Conservation (phyloP, 371 early-diverging fungal genomes). For the Mucor indicus region DNA sequence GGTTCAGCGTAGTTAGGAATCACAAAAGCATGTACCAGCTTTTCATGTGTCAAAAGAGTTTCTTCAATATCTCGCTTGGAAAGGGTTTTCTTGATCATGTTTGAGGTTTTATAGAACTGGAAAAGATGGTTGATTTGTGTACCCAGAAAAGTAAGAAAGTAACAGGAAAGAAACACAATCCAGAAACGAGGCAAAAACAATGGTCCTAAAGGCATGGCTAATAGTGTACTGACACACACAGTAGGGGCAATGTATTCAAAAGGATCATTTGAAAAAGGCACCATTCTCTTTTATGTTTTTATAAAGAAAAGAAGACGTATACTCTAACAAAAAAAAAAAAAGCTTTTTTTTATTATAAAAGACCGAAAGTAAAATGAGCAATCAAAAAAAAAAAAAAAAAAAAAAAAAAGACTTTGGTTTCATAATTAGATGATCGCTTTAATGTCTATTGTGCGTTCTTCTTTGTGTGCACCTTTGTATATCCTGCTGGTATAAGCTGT, state of each 20-base stretch:
- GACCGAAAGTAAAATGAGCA: too few species aligned
- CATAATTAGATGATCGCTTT: too few species aligned
- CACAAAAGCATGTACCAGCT: conserved; percentile 46
- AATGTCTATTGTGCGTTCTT: too few species aligned
- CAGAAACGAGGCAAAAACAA: conserved; percentile 32
- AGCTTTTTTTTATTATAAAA: too few species aligned
- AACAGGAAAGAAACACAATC: conserved; percentile 24
- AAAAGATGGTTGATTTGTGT: conserved; percentile 37
- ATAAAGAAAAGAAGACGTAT: too few species aligned
- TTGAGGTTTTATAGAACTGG: conserved; percentile 32
- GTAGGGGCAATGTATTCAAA: conserved; percentile 40
- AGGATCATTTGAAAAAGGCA: conserved; percentile 12
- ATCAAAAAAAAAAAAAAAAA: too few species aligned
- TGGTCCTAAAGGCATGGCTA: conserved; percentile 31
- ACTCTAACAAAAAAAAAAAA: too few species aligned
- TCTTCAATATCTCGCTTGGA: conserved; percentile 2
- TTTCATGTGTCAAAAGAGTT: neutral
- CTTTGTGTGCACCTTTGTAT: too few species aligned
- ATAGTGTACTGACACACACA: conserved; percentile 24
- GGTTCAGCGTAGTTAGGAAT: conserved; percentile 64
- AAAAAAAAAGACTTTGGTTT: too few species aligned
- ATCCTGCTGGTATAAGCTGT: too few species aligned
- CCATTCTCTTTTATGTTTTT: neutral
- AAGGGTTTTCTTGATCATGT: conserved; percentile 25
- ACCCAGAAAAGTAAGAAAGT: conserved; percentile 29